Conservation (phyloP, 2,329 filamentous ascomycete species). For the Nemania sp. region DNA sequence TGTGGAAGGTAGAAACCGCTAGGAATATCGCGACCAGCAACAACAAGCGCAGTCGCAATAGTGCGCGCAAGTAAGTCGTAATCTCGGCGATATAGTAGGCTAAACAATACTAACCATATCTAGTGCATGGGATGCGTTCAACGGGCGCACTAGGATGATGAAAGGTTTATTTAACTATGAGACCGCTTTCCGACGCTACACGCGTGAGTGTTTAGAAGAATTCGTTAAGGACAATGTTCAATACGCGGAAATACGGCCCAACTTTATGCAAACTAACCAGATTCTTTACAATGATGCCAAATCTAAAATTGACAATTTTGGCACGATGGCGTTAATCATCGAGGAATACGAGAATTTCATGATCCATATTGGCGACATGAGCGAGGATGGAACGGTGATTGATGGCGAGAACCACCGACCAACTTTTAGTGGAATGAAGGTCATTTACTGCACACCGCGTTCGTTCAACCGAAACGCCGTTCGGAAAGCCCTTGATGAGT, state of each 20-base stretch:
- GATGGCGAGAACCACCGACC: constrained; percentile 28
- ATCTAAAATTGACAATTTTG: constrained; percentile 48
- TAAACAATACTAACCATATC: constrained; percentile 22
- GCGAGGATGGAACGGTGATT: constrained; percentile 26
- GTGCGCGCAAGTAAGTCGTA: constrained; percentile 30
- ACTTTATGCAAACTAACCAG: constrained; percentile 58
- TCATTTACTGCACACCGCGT: constrained; percentile 63
- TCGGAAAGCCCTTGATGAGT: constrained; percentile 53
- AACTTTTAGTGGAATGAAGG: constrained; percentile 59
- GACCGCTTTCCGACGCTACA: constrained; percentile 58
- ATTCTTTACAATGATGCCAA: constrained; percentile 54
- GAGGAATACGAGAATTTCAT: constrained; percentile 52
- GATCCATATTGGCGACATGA: constrained; percentile 40
- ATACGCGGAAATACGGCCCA: constrained; percentile 64
- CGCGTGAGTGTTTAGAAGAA: constrained; percentile 55
- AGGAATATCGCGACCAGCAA: constrained; percentile 21
- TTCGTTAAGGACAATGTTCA: constrained; percentile 61
- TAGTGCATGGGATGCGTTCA: constrained; percentile 64
- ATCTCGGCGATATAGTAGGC: background rate
- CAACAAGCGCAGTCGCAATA: constrained; percentile 25
- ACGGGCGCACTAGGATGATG: constrained; percentile 61
- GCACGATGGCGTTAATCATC: constrained; percentile 56
- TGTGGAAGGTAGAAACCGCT: constrained; percentile 8
- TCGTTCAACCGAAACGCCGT: constrained; percentile 54
- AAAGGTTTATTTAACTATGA: constrained; percentile 64